phyloP scores from a whole-genome alignment of 139 green algal species.

The Nannochloris sp. region DNA sequence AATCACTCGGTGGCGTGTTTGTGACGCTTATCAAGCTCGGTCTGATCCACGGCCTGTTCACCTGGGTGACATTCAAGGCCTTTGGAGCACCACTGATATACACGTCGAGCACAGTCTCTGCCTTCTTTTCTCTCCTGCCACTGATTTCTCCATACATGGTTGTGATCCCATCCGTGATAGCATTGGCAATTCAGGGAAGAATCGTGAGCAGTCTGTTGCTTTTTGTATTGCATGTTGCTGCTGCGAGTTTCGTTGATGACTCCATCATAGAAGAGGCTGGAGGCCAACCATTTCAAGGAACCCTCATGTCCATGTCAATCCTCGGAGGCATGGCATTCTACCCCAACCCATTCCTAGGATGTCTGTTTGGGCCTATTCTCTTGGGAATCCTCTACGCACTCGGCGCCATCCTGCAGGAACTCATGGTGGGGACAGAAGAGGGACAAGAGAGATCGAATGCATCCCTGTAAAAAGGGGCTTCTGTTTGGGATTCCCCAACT shows the following conservation, averaged over 20 bases:
- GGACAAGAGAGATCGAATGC: no score
- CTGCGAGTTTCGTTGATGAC: slow-evolving; percentile 44
- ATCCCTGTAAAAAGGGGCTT: no score
- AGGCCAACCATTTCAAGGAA: slow-evolving; percentile 34
- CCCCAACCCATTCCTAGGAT: slow-evolving; percentile 44
- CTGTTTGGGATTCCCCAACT: no score
- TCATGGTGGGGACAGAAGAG: slow-evolving; percentile 17
- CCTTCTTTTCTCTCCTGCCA: slow-evolving; percentile 41
- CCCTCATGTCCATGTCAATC: slow-evolving; percentile 30
- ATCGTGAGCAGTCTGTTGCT: slow-evolving; percentile 2
- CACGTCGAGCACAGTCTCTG: slow-evolving; percentile 23
- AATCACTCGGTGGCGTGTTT: slow-evolving; percentile 39
- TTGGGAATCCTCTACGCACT: slow-evolving; percentile 43
- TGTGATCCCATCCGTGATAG: slow-evolving; percentile 38
- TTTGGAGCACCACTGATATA: slow-evolving; percentile 43
- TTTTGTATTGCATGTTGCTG: slow-evolving; percentile 35
- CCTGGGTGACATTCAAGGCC: slow-evolving; percentile 40
- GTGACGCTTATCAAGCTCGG: slow-evolving; percentile 50
- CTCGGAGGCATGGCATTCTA: slow-evolving; percentile 44
- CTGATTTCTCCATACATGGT: slow-evolving; percentile 46
- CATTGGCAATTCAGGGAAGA: slow-evolving; percentile 38
- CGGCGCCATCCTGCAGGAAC: slow-evolving; percentile 40
- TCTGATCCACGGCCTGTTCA: slow-evolving; percentile 53
- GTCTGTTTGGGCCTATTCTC: slow-evolving; percentile 53
- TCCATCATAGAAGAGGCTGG: slow-evolving; percentile 45